Evolutionary conservation across 2,329 filamentous ascomycete species (phyloP), one percentile per base, ranked within the genome.

Genomic region (Alternaria tenuissima): DNA sequence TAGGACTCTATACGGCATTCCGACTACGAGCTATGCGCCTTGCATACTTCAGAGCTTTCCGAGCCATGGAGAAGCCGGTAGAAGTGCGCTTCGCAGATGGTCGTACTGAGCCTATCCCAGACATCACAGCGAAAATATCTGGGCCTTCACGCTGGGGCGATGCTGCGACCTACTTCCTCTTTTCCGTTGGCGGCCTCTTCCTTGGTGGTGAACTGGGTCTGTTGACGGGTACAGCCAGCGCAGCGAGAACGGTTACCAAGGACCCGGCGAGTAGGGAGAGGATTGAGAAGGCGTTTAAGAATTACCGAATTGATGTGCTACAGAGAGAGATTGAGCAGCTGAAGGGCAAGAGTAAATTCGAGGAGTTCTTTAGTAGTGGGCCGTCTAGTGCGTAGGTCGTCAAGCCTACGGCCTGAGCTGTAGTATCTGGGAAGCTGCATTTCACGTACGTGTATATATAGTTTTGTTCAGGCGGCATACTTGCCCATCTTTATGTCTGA

Each of bases 161-260:
- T 63, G 72, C 87, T 28, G 85, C 86, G 4, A 86, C 89, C 0
- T 90, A 88, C 69, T 84, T 85, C 62, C 85, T 91, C 70, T 88
- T 90, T 47, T 84, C 84, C 0, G 71, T 85, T 0, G 88, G 87
- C 14, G 88, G 88, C 0, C 72, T 90, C 5, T 87, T 91, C 62
- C 64, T 91, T 6, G 88, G 88, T 7, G 88, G 89, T 7, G 89
- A 91, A 77, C 76, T 83, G 12, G 88, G 89, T 0, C 77, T 90
- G 47, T 64, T 90, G 58, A 83, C 82, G 0, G 88, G 89, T 0
- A 83, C 82, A 1, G 81, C 82, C 47, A 81, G 83, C 5, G 88
- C 86, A 3, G 81, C 83, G 32, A 80, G 84, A 38, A 79, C 79
- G 1, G 85, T 91, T 54, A 81, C 79, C 1, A 75, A 74, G 26